These are phyloP conservation scores for Eutrema salsugineum DNA, from an alignment of 441 rosid genomes.

Conservation along the genomic window DNA sequence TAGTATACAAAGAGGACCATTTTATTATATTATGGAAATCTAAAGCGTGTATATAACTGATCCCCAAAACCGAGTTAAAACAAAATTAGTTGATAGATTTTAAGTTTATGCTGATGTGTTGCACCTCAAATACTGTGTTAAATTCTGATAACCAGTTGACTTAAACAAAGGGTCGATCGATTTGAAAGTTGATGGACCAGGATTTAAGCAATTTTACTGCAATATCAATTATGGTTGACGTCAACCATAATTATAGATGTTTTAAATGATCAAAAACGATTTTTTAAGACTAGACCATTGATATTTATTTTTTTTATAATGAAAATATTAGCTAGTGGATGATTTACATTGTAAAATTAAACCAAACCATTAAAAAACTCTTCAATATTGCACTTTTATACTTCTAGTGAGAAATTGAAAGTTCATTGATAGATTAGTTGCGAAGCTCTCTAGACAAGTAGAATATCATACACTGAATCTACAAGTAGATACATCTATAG, in stretches of 20 bases:
- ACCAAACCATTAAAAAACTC: not conserved
- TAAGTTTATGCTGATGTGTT: not conserved
- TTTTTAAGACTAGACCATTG: not conserved
- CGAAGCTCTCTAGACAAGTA: not conserved
- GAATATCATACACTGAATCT: not conserved
- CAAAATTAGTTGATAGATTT: slow-evolving; percentile 4
- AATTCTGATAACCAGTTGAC: not conserved
- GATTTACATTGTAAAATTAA: not conserved
- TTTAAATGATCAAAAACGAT: not conserved
- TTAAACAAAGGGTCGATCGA: not conserved
- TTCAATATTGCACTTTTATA: not conserved
- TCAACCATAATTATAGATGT: not conserved
- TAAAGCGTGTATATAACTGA: slow-evolving; percentile 1
- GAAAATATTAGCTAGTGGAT: not conserved
- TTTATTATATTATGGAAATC: not conserved
- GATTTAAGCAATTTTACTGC: not conserved
- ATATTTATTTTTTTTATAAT: not conserved
- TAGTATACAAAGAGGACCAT: slow-evolving; percentile 4
- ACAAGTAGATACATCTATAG: not conserved
- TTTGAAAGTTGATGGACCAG: not conserved
- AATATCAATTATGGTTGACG: not conserved
- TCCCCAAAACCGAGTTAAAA: not conserved
- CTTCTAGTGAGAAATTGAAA: not conserved
- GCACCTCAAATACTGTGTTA: not conserved
- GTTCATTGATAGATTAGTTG: not conserved